Base-by-base conservation (phyloP, 768 basidiomycete species). In the Auriscalpium microsporum region DNA sequence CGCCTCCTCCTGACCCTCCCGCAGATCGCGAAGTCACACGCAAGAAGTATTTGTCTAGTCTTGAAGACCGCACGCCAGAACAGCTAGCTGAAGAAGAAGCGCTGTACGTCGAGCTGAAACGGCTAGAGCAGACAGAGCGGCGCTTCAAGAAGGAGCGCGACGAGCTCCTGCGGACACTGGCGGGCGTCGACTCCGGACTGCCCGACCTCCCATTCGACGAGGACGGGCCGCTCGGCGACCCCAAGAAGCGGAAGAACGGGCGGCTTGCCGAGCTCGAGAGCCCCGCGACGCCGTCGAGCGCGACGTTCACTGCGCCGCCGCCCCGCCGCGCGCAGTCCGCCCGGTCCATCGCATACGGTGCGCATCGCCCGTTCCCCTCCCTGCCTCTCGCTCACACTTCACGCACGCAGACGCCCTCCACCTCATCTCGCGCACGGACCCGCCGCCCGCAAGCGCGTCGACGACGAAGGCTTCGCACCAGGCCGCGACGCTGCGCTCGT, bases 11-110 rank as follows among this genome's bases (percentile, higher is more conserved):
- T 17, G 50, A 16, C 4, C 9, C 40, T 35, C 42, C 3, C 14
- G 5, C 48, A 95, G 94, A 87, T 34, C 87, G 91, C 45, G 96
- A 99, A 69, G 72, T 83, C 19, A 85, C 83, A 59, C 85, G 96
- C 55, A 96, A 94, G 70, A 83, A 84, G 55, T 96, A 98, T 64
- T 78, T 98, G 13, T 72, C 78, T 9, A 88, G 84, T 57, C 81
- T 98, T n/a, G 90, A 94, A 71, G 82, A 79, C 55, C 84, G 95
- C n/a, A 88, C 92, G 0, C 78, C 84, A 4, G 83, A 87, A 49
- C 91, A 97, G 71, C 86, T 95, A 45, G 87, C 86, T 16, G 94
- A 99, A 67, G 96, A 98, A 75, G 94, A 97, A 63, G 88, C 91
- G 8, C 76, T 99, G 3, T 97, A 90, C 70, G 73, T 97, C 58